Evolutionary conservation across 1,284 basidiomycete genomes (phyloP).

Genomic region (Ceratobasidium sp.): DNA sequence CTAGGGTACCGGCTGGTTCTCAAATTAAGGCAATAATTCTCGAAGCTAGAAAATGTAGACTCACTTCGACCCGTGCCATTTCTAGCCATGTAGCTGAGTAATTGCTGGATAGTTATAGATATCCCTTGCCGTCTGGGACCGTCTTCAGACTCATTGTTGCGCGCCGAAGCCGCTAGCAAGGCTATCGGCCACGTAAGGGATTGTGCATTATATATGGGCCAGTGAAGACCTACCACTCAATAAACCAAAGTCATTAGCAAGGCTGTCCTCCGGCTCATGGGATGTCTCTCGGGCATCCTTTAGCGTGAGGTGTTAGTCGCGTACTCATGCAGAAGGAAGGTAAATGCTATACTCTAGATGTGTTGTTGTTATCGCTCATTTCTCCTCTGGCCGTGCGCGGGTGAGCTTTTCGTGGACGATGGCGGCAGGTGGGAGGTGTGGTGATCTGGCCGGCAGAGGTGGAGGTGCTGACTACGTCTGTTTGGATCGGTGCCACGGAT

Average conservation of each 20-base stretch:
- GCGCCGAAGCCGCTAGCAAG: constrained; percentile 31
- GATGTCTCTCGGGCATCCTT: neutral
- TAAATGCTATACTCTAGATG: constrained; percentile 34
- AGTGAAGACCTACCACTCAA: constrained; percentile 8
- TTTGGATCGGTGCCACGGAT: constrained; percentile 17
- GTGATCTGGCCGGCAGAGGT: constrained; percentile 5
- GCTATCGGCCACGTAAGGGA: neutral
- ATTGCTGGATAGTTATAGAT: constrained; percentile 17
- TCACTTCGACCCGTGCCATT: constrained; percentile 3
- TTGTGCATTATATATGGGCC: neutral
- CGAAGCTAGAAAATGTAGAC: neutral
- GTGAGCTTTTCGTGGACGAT: neutral
- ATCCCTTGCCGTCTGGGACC: neutral
- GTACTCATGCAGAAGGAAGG: neutral
- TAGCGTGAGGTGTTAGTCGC: neutral
- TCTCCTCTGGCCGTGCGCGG: neutral
- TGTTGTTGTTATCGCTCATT: constrained; percentile 19
- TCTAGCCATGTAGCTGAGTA: constrained; percentile 25
- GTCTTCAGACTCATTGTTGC: neutral
- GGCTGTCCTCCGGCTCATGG: neutral
- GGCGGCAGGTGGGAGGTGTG: constrained; percentile 9
- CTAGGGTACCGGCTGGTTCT: neutral
- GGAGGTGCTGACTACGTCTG: constrained; percentile 29
- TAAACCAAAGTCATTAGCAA: constrained; percentile 19
- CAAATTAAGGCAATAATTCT: neutral